Evolutionary conservation across 345 rosid genomes (phyloP).

Genomic region (Brassica incana): DNA sequence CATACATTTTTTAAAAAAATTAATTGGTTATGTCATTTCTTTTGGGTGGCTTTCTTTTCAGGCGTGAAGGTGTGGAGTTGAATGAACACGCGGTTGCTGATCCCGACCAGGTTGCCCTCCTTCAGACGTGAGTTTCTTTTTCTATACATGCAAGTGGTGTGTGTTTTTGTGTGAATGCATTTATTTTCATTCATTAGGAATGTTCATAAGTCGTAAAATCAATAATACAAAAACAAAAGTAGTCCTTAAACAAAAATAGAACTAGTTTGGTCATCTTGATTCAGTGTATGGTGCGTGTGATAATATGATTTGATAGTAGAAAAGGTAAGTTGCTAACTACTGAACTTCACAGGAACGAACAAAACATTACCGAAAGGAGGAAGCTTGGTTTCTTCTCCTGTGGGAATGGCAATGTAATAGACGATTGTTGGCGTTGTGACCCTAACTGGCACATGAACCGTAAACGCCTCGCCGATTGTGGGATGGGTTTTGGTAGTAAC

Average conservation of each 20-base stretch:
- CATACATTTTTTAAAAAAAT: no score
- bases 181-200: neutral
- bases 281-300: neutral
- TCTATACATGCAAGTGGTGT: neutral
- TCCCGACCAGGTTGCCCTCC: constrained; percentile 5
- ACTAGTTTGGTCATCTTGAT: neutral
- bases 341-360: constrained; percentile 9
- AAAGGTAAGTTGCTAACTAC: neutral
- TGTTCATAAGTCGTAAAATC: no score
- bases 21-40: constrained; percentile 20
- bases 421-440: constrained; percentile 55
- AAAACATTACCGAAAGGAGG: constrained; percentile 14
- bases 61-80: constrained; percentile 2
- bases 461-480: constrained; percentile 47
- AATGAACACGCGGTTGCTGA: constrained; percentile 27
- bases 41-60: constrained; percentile 17
- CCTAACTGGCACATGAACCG: constrained; percentile 48
- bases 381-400: constrained; percentile 30
- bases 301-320: neutral
- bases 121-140: neutral
- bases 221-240: neutral
- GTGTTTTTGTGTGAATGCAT: neutral
- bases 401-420: constrained; percentile 40
- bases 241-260: neutral
- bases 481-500: constrained; percentile 45